phyloP scores from a whole-genome alignment of 1,284 basidiomycete species.

The Sanghuangporus baumii region DNA sequence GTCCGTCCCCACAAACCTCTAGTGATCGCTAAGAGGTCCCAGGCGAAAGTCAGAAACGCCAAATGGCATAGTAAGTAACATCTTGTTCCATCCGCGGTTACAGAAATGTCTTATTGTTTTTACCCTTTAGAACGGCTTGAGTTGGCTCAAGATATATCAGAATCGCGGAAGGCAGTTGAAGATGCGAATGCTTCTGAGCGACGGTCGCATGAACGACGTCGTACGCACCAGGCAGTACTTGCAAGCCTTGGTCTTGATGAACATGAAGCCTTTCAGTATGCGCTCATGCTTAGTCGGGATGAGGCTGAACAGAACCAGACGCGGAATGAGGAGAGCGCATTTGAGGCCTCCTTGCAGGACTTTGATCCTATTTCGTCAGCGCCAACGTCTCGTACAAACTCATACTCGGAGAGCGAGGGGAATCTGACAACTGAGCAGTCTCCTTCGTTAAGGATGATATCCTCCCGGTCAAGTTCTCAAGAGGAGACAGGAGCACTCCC shows the following conservation, averaged over 20 bases:
- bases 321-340: conserved; percentile 46
- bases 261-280: conserved; percentile 74
- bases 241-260: conserved; percentile 71
- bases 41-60: conserved; percentile 30
- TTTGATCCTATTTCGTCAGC: conserved; percentile 25
- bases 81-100: conserved; percentile 21
- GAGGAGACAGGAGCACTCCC: conserved; percentile 37
- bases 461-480: conserved; percentile 27
- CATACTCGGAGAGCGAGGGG: background rate
- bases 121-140: conserved; percentile 51
- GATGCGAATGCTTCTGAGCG: conserved; percentile 38
- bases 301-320: conserved; percentile 41
- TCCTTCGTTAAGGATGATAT: background rate
- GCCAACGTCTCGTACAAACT: conserved; percentile 19
- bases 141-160: conserved; percentile 57
- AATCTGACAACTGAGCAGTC: conserved; percentile 17
- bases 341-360: conserved; percentile 53
- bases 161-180: conserved; percentile 50
- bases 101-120: conserved; percentile 15
- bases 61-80: conserved; percentile 49
- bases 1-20: conserved; percentile 28
- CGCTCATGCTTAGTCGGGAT: conserved; percentile 81
- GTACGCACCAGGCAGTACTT: conserved; percentile 51
- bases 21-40: conserved; percentile 28
- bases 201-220: conserved; percentile 40